Conservation (phyloP, 2,329 filamentous ascomycete genomes). For the Coleophoma cylindrospora region DNA sequence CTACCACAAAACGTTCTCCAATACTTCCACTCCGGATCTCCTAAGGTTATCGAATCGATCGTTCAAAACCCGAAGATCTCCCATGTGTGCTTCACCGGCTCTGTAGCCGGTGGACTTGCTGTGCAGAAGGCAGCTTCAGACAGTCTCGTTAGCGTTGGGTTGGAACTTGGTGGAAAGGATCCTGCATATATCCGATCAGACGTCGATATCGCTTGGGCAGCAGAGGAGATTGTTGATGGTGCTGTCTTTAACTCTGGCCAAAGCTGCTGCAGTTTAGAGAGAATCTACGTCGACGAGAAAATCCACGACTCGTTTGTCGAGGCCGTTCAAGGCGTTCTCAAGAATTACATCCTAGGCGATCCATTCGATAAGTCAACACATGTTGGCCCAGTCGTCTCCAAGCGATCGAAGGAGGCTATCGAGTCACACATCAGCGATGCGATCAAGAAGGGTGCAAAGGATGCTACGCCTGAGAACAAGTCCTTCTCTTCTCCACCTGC, state of each 20-base stretch:
- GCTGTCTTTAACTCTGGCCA: constrained; percentile 99
- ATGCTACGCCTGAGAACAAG: constrained; percentile 77
- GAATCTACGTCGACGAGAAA: constrained; percentile 83
- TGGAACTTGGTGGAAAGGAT: constrained; percentile 94
- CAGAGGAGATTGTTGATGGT: constrained; percentile 91
- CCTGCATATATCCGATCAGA: constrained; percentile 84
- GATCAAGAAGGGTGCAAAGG: constrained; percentile 73
- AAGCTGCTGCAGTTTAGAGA: constrained; percentile 89
- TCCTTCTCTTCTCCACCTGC: constrained; percentile 67
- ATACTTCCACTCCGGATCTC: constrained; percentile 85
- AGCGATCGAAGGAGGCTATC: constrained; percentile 70
- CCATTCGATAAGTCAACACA: constrained; percentile 75
- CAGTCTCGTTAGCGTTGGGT: constrained; percentile 77
- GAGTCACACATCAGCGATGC: constrained; percentile 78
- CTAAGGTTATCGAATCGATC: constrained; percentile 69
- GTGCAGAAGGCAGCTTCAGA: constrained; percentile 82
- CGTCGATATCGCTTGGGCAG: constrained; percentile 85
- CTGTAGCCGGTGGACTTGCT: constrained; percentile 79
- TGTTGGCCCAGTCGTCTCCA: constrained; percentile 84
- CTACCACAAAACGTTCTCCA: constrained; percentile 81
- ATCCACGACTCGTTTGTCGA: constrained; percentile 80
- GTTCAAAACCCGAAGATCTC: constrained; percentile 72
- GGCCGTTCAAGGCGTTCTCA: constrained; percentile 74
- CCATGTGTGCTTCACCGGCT: constrained; percentile 89
- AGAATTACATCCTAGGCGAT: constrained; percentile 82